Evolutionary conservation across 306 rosid species (phyloP).

Genomic region (Corylus heterophylla): DNA sequence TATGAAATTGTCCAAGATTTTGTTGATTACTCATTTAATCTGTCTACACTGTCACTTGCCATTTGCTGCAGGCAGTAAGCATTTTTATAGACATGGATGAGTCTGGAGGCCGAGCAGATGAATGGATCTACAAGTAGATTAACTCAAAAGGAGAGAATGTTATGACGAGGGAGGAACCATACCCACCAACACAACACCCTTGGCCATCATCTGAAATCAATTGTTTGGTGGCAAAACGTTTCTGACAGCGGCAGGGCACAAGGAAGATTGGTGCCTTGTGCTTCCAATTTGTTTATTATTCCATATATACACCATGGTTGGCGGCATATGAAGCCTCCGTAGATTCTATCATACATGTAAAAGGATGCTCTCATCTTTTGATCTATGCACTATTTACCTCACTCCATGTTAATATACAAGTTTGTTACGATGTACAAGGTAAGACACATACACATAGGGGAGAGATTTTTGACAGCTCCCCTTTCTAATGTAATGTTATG

Average conservation of each 20-base stretch:
- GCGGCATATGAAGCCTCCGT: background rate
- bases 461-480: too few species aligned
- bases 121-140: conserved; percentile 88
- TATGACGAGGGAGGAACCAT: conserved; percentile 7
- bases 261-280: conserved; percentile 3
- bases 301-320: background rate
- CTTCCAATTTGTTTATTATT: background rate
- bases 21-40: background rate
- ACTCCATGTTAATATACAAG: background rate
- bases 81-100: conserved; percentile 94
- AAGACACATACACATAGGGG: too few species aligned
- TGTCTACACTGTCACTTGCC: background rate
- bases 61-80: conserved; percentile 82
- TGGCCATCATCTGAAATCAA: conserved; percentile 15
- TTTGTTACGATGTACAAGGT: background rate
- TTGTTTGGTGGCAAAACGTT: conserved; percentile 3
- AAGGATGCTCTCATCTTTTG: background rate
- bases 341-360: background rate
- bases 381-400: background rate
- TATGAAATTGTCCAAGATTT: background rate
- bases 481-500: too few species aligned
- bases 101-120: conserved; percentile 86
- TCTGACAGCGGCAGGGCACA: conserved; percentile 32
- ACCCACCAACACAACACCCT: conserved; percentile 21
- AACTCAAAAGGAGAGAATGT: background rate